These are phyloP conservation scores for Vitellaria paradoxa DNA, from an alignment of 179 eudicot genomes.

Conservation along the genomic window DNA sequence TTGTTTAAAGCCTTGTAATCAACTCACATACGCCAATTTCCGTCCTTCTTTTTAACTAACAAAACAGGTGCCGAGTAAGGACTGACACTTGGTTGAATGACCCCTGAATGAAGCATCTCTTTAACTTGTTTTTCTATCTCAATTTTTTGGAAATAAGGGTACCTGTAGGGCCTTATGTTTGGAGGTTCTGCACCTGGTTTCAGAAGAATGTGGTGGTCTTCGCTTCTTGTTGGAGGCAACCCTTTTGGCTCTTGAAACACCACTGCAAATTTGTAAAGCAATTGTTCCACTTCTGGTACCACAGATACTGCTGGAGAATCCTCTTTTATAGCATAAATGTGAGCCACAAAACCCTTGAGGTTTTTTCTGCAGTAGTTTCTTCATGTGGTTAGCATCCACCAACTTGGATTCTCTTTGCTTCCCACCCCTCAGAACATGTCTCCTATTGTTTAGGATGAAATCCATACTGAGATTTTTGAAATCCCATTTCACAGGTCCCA, in stretches of 20 bases:
- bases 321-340: not conserved
- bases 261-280: not conserved
- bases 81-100: too few species aligned
- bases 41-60: too few species aligned
- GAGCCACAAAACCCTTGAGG: not conserved
- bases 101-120: too few species aligned
- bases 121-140: too few species aligned
- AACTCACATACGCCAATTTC: too few species aligned
- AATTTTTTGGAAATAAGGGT: too few species aligned
- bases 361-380: not conserved
- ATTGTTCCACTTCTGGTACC: not conserved
- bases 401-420: not conserved
- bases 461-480: too few species aligned
- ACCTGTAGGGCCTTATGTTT: too few species aligned
- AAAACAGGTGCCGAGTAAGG: too few species aligned
- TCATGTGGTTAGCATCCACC: not conserved
- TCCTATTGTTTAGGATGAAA: too few species aligned
- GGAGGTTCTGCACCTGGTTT: not conserved
- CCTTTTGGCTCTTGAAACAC: not conserved
- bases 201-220: not conserved
- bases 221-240: not conserved
- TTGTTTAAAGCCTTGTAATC: too few species aligned
- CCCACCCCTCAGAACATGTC: not conserved
- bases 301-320: not conserved
- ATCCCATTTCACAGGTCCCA: too few species aligned